Evolutionary conservation across 331 rosid genomes (phyloP).

Genomic region (Quercus lobata): DNA sequence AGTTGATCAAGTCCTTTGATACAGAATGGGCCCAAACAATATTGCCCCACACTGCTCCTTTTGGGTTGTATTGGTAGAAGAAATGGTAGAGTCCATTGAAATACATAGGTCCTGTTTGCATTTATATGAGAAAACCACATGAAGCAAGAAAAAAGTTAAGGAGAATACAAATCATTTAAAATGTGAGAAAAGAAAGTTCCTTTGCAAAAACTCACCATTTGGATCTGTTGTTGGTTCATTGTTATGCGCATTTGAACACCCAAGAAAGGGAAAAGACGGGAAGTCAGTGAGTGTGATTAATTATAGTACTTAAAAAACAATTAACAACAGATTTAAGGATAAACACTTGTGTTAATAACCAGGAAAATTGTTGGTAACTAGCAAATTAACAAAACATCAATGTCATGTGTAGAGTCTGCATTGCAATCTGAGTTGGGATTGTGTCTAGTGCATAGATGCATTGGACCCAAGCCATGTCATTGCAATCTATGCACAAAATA

Average conservation of each 20-base stretch:
- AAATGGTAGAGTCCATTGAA: conserved; percentile 39
- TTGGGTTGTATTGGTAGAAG: conserved; percentile 51
- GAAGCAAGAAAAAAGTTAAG: background rate
- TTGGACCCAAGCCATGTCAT: too few relatives aligned
- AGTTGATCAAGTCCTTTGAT: conserved; percentile 41
- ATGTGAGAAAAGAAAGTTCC: background rate
- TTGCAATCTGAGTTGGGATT: too few relatives aligned
- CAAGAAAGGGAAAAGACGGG: background rate
- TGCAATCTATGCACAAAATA: too few relatives aligned
- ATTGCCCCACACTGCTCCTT: conserved; percentile 56
- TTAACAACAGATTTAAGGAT: background rate
- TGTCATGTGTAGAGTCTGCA: too few relatives aligned
- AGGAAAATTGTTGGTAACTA: too few relatives aligned
- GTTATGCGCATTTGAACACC: conserved; percentile 1
- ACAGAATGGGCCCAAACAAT: conserved; percentile 59
- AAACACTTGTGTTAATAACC: background rate
- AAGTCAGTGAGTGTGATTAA: background rate
- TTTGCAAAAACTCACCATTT: conserved; percentile 48
- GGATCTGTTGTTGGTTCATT: conserved; percentile 47
- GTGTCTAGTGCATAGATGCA: too few relatives aligned
- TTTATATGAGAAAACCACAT: background rate
- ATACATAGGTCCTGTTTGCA: conserved; percentile 38
- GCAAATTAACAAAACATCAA: too few relatives aligned
- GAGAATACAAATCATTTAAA: background rate
- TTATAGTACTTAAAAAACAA: too few relatives aligned